Evolutionary conservation across 2,329 filamentous ascomycete species (phyloP).

Genomic region (Cladobotryum mycophilum): DNA sequence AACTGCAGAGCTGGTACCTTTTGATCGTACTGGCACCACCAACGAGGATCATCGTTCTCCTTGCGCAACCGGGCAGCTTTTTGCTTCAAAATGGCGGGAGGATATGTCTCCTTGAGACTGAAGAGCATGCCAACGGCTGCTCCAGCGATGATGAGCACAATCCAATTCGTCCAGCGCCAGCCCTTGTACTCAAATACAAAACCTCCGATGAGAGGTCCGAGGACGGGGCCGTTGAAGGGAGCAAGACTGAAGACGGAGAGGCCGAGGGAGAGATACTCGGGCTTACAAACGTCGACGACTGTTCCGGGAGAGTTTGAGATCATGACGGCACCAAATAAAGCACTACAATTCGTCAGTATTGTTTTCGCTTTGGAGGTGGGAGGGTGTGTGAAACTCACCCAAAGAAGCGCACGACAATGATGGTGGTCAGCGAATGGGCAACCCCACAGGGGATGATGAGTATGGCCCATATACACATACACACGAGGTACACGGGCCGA

Average conservation of each 20-base stretch:
- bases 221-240: constrained; percentile 67
- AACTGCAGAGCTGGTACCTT: constrained; percentile 57
- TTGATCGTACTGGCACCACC: constrained; percentile 77
- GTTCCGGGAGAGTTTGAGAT: constrained; percentile 78
- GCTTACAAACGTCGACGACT: constrained; percentile 74
- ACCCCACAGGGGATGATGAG: constrained; percentile 67
- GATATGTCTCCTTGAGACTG: constrained; percentile 68
- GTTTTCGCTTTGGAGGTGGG: not conserved
- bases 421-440: constrained; percentile 58
- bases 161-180: constrained; percentile 86
- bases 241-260: constrained; percentile 66
- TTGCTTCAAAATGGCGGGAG: constrained; percentile 60
- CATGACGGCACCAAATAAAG: constrained; percentile 64
- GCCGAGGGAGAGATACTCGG: constrained; percentile 74
- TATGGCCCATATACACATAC: constrained; percentile 57
- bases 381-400: constrained; percentile 43
- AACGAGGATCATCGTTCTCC: constrained; percentile 63
- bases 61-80: constrained; percentile 60
- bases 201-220: constrained; percentile 56
- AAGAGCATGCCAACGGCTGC: constrained; percentile 53
- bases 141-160: constrained; percentile 66
- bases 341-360: constrained; percentile 12
- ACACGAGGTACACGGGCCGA: constrained; percentile 61
- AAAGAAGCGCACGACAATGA: constrained; percentile 70
- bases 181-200: constrained; percentile 66